phyloP scores from a whole-genome alignment of 257 asterid genomes.

The Fraxinus cuspidata region DNA sequence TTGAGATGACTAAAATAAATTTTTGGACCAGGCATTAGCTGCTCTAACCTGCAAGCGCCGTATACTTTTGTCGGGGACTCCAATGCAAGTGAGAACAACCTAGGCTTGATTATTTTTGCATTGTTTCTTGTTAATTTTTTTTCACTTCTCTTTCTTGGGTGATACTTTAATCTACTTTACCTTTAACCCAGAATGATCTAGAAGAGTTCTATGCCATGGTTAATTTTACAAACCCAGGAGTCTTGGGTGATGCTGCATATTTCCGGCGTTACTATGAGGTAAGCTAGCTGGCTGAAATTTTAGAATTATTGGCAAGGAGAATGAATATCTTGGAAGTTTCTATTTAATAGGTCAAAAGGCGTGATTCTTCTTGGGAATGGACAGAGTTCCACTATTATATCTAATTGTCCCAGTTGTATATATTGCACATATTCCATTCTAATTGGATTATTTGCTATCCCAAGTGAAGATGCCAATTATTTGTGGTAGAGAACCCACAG shows the following conservation, averaged over 20 bases:
- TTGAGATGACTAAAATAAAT: slow-evolving; percentile 30
- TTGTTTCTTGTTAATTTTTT: slow-evolving; percentile 17
- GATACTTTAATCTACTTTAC: slow-evolving; percentile 16
- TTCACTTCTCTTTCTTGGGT: slow-evolving; percentile 11
- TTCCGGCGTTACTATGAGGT: slow-evolving; percentile 98
- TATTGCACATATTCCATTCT: slow-evolving; percentile 21
- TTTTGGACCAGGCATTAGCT: slow-evolving; percentile 80
- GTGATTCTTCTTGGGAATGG: slow-evolving; percentile 6
- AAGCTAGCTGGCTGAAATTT: slow-evolving; percentile 27
- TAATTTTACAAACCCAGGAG: slow-evolving; percentile 92
- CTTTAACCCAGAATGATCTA: slow-evolving; percentile 73
- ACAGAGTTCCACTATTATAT: slow-evolving; percentile 12
- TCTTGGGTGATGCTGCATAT: slow-evolving; percentile 84
- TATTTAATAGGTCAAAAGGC: not conserved
- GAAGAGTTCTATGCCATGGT: slow-evolving; percentile 99
- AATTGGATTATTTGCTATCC: slow-evolving; percentile 23
- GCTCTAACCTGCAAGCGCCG: slow-evolving; percentile 85
- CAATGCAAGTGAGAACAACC: slow-evolving; percentile 82
- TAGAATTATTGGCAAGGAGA: slow-evolving; percentile 20
- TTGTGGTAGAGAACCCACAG: slow-evolving; percentile 90
- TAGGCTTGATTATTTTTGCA: slow-evolving; percentile 19
- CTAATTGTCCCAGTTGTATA: slow-evolving; percentile 16
- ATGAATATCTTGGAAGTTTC: not conserved
- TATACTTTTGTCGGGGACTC: slow-evolving; percentile 90
- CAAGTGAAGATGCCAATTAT: slow-evolving; percentile 72